Base-by-base conservation (phyloP, 2,329 filamentous ascomycete genomes). In the Neonectria neomacrospora region DNA sequence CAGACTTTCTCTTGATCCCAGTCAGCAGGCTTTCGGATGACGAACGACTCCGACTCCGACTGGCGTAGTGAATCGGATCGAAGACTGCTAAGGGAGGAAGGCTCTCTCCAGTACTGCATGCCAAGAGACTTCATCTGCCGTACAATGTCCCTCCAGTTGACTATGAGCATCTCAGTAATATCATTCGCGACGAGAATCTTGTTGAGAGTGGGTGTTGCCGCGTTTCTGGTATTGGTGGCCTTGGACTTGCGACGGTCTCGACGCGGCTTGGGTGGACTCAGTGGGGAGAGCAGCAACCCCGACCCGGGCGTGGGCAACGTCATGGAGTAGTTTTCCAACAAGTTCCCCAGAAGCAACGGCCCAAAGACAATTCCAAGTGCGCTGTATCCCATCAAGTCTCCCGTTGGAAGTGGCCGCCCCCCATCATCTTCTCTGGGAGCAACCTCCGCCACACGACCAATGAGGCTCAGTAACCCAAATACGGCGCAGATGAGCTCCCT, bases 401-500 rank as follows among this genome's bases (percentile, higher is more conserved):
- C 79, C 2, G 85, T 86, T 1, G 85, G 83, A 11, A 88, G 76
- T 3, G 86, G 83, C 39, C 80, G 78, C 5, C 86, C 84, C 11
- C 78, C 76, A 18, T 81, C 80, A 64, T 88, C 83, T 71, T 88
- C 84, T 26, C 83, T 79, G 5, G 82, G 81, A 0, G 82, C 77
- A 34, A 79, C 81, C 71, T 91, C 86, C 2, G 88, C 86, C 5
- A 82, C 78, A 26, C 85, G 80, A 2, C 88, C 89, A 58, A 91
- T 82, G 39, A 90, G 79, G 55, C 84, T 87, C 11, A 91, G 78
- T 12, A 91, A 79, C 0, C 89, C 90, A 72, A 91, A 89, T 0
- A 91, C 88, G 5, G 88, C 86, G 65, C 86, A 90, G 45, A 91
- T 88, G 3, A 91, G 78, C 50, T 90, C 87, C 23, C 88, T 81